phyloP scores from a whole-genome alignment of 192 early-diverging fungal genomes.

The Mortierella claussenii region DNA sequence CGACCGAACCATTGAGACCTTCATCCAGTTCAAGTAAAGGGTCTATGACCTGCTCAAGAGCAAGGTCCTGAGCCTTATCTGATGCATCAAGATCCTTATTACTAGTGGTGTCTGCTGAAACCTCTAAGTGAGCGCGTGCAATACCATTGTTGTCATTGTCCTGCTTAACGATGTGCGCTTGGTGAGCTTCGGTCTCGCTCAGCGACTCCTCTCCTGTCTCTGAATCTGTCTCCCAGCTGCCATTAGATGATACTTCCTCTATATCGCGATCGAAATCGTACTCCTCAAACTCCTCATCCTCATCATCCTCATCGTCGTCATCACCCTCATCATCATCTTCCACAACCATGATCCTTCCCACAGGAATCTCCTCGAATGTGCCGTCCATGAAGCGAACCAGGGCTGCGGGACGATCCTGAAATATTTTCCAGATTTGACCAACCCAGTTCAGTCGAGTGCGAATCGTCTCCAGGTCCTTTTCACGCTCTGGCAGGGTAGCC shows the following conservation, averaged over 20 bases:
- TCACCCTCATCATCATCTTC: slow-evolving; percentile 57
- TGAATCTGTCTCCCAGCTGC: slow-evolving; percentile 57
- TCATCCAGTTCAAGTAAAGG: slow-evolving; percentile 28
- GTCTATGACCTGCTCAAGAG: neutral
- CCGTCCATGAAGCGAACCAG: slow-evolving; percentile 55
- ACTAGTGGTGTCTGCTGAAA: neutral
- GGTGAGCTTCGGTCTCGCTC: slow-evolving; percentile 31
- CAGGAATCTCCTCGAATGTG: slow-evolving; percentile 24
- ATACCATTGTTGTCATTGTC: neutral
- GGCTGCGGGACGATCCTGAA: slow-evolving; percentile 43
- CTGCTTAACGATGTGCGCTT: neutral
- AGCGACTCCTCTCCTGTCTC: slow-evolving; percentile 46
- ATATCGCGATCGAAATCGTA: slow-evolving; percentile 46
- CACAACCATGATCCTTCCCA: slow-evolving; percentile 40
- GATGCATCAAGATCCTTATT: neutral
- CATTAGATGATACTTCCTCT: slow-evolving; percentile 43
- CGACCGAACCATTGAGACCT: neutral
- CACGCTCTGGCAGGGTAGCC: slow-evolving; percentile 22
- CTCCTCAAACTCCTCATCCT: slow-evolving; percentile 52
- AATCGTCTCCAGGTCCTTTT: slow-evolving; percentile 42
- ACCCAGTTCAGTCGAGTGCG: slow-evolving; percentile 55
- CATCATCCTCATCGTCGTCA: slow-evolving; percentile 36
- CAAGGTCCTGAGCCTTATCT: neutral
- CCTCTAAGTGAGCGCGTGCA: neutral
- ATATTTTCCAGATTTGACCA: slow-evolving; percentile 57